Evolutionary conservation across 2,329 filamentous ascomycete genomes (phyloP), one percentile per base, ranked within the genome.

Genomic region (Arthrobotrys iridis): DNA sequence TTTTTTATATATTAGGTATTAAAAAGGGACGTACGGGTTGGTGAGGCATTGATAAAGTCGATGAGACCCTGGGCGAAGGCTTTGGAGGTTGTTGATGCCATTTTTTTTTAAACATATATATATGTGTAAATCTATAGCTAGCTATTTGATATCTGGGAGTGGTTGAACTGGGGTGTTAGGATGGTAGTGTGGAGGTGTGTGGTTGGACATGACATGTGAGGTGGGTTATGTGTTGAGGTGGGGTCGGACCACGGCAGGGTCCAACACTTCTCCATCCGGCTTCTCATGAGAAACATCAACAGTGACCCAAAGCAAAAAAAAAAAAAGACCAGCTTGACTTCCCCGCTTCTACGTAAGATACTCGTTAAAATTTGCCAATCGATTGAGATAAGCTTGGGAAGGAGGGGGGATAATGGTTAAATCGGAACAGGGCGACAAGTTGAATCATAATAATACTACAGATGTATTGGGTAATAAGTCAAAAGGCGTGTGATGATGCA

Each of bases 41-140:
- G 95, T 71, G 93, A 97, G 77, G 90, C 91, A 83, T 97, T 96
- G 45, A 80, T 78, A 77, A 79, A 80, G 20, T 77, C 77, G 40
- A 80, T 67, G 35, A 80, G 79, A 30, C 79, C 79, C 57, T 78
- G 68, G 28, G 78, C 79, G 35, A 78, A 80, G 67, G 78, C 78
- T 35, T 76, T 78, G 1, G 78, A 79, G 37, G 76, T 75, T 13
- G 78, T 78, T 66, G 77, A 65, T 46, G 72, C 65, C 72, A 76
- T 76, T 6, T 57, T 45, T n/a, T n/a, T n/a, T n/a, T n/a, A n/a
- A n/a, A n/a, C n/a, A n/a, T n/a, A n/a, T n/a, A n/a, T n/a, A n/a
- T n/a, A n/a, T n/a, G 30, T 11, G 4, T 26, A 13, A 5, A 8
- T n/a, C 45, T 45, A 24, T 46, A 20, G 4, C 4, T 22, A n/a